Evolutionary conservation across 192 early-diverging fungal genomes (phyloP).

Genomic region (Backusella psychrophila): DNA sequence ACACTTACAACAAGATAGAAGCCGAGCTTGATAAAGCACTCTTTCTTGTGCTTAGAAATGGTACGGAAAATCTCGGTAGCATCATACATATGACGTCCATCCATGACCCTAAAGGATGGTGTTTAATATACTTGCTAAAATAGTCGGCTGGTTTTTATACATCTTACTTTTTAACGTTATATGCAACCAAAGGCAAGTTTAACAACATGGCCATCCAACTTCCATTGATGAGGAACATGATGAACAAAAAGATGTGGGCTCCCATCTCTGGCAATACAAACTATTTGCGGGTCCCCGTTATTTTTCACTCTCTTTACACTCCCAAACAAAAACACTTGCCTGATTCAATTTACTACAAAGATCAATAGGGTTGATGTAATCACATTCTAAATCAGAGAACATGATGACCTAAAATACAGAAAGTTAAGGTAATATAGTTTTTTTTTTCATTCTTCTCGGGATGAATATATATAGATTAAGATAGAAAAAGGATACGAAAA

Average conservation of each 20-base stretch:
- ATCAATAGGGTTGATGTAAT: slow-evolving; percentile 99
- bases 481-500: slow-evolving; percentile 71
- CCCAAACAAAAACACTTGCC: slow-evolving; percentile 46
- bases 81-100: slow-evolving; percentile 91
- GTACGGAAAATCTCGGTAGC: slow-evolving; percentile 99
- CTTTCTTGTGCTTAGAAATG: slow-evolving; percentile 88
- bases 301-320: background rate
- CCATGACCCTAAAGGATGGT: slow-evolving; percentile 62
- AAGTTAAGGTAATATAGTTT: slow-evolving; percentile 7
- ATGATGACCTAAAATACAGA: slow-evolving; percentile 40
- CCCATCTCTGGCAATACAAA: slow-evolving; percentile 94
- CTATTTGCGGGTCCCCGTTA: slow-evolving; percentile 39
- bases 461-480: background rate
- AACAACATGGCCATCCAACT: slow-evolving; percentile 84
- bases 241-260: slow-evolving; percentile 78
- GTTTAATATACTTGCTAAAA: background rate
- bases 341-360: slow-evolving; percentile 95
- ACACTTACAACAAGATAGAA: slow-evolving; percentile 83
- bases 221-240: slow-evolving; percentile 83
- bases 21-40: slow-evolving; percentile 95
- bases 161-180: slow-evolving; percentile 86
- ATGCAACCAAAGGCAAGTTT: slow-evolving; percentile 84
- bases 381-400: slow-evolving; percentile 80
- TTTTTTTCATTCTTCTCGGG: background rate
- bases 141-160: background rate